A percentile compares a stretch with the other conserved stretches of the same genome.
Evolutionary conservation across 2,329 filamentous ascomycete genomes (phyloP).

Genomic region (Amauroascus verrucosus): DNA sequence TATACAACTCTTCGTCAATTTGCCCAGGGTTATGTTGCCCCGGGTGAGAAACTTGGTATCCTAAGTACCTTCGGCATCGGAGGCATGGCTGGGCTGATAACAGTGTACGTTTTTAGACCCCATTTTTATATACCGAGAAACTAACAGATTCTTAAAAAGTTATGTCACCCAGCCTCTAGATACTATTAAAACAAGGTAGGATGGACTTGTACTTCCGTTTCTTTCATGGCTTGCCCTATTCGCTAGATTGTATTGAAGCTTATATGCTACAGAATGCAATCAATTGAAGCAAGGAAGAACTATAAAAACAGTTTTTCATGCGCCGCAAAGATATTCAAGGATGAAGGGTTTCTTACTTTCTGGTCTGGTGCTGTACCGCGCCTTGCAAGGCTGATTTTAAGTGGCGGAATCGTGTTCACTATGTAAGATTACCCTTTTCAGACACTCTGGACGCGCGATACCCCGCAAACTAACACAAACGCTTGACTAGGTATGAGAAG

Average conservation of each 20-base stretch:
- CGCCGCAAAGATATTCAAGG: slow-evolving; percentile 68
- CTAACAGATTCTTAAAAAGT: slow-evolving; percentile 23
- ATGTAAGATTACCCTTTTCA: slow-evolving; percentile 47
- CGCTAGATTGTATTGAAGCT: too few species aligned
- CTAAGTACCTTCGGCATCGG: slow-evolving; percentile 85
- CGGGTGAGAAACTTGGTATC: slow-evolving; percentile 86
- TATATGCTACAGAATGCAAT: slow-evolving; percentile 71
- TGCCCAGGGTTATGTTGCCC: slow-evolving; percentile 82
- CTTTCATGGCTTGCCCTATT: too few species aligned
- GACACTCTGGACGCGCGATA: background rate
- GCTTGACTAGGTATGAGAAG: slow-evolving; percentile 63
- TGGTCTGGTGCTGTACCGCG: slow-evolving; percentile 90
- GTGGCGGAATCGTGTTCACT: slow-evolving; percentile 93
- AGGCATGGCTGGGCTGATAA: slow-evolving; percentile 78
- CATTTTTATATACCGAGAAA: background rate
- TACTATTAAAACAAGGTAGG: slow-evolving; percentile 74
- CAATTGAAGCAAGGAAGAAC: slow-evolving; percentile 65
- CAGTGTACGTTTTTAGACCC: slow-evolving; percentile 55
- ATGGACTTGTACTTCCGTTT: too few species aligned
- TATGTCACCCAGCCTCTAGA: slow-evolving; percentile 62
- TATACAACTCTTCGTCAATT: slow-evolving; percentile 87
- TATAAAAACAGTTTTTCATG: slow-evolving; percentile 88
- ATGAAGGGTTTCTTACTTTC: slow-evolving; percentile 81
- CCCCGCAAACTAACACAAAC: background rate
- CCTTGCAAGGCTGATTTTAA: slow-evolving; percentile 73